Conservation (phyloP, 2,329 filamentous ascomycete species). For the Colletotrichum orchidophilum region DNA sequence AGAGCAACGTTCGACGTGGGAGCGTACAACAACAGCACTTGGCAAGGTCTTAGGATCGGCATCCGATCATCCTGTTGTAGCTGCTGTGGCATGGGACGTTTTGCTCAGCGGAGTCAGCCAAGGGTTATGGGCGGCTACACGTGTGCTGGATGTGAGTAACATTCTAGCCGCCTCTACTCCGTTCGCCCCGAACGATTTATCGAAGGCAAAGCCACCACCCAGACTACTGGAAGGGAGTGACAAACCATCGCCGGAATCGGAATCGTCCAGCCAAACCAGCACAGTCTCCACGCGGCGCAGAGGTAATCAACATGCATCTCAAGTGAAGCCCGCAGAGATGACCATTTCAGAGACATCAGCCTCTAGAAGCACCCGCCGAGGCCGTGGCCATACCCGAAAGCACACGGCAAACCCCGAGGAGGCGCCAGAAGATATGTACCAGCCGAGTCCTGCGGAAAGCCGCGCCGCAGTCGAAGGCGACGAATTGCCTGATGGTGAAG, state of each 20-base stretch:
- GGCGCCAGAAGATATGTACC: conserved; percentile 47
- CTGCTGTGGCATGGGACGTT: conserved; percentile 66
- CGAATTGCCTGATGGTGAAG: conserved; percentile 47
- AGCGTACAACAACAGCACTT: conserved; percentile 55
- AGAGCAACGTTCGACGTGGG: conserved; percentile 53
- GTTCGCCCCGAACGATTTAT: conserved; percentile 36
- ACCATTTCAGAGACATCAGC: conserved; percentile 1
- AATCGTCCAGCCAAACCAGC: conserved; percentile 3
- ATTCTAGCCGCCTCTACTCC: conserved; percentile 54
- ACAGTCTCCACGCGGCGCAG: conserved; percentile 16
- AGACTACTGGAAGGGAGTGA: conserved; percentile 4
- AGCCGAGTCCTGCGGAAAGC: conserved; percentile 46
- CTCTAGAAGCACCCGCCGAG: conserved; percentile 35
- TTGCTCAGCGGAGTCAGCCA: conserved; percentile 63
- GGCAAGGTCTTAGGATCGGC: conserved; percentile 59
- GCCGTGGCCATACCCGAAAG: conserved; percentile 41
- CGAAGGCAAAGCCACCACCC: conserved; percentile 14
- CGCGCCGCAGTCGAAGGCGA: conserved; percentile 50
- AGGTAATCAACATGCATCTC: neutral
- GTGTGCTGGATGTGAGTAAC: conserved; percentile 58
- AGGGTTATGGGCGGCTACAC: conserved; percentile 66
- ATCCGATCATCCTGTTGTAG: conserved; percentile 66
- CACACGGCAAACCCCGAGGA: conserved; percentile 38
- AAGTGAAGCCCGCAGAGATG: conserved; percentile 8
- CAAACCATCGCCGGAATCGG: conserved; percentile 20